Conservation (phyloP, 2,329 filamentous ascomycete genomes). For the Periglandula ipomoeae region DNA sequence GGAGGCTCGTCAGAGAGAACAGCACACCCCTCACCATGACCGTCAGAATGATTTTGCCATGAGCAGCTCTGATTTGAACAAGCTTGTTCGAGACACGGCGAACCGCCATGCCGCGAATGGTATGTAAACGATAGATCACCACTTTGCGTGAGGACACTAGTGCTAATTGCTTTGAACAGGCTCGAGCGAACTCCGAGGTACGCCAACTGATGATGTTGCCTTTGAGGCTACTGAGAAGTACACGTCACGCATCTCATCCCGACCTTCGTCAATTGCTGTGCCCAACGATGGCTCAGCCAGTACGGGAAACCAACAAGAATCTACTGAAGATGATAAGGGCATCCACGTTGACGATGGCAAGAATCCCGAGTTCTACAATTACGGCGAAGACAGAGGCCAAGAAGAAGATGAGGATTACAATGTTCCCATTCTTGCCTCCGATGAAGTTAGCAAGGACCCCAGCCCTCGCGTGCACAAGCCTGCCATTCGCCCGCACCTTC, state of each 20-base stretch:
- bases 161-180: slow-evolving; percentile 36
- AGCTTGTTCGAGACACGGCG: slow-evolving; percentile 69
- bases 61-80: slow-evolving; percentile 84
- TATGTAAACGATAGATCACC: neutral
- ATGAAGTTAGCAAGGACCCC: slow-evolving; percentile 72
- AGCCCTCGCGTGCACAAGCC: slow-evolving; percentile 62
- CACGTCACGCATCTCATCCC: slow-evolving; percentile 63
- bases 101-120: slow-evolving; percentile 38
- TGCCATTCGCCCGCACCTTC: slow-evolving; percentile 67
- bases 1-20: slow-evolving; percentile 67
- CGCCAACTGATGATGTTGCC: slow-evolving; percentile 83
- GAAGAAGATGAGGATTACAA: slow-evolving; percentile 54
- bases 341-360: slow-evolving; percentile 66
- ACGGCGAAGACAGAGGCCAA: slow-evolving; percentile 36
- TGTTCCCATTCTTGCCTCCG: slow-evolving; percentile 78
- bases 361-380: slow-evolving; percentile 28
- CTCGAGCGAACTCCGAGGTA: slow-evolving; percentile 53
- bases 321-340: slow-evolving; percentile 41
- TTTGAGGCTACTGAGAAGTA: slow-evolving; percentile 84
- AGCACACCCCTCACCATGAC: slow-evolving; percentile 45
- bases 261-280: slow-evolving; percentile 32
- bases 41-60: slow-evolving; percentile 66
- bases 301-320: slow-evolving; percentile 19
- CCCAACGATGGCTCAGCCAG: slow-evolving; percentile 17
- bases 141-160: slow-evolving; percentile 9